Evolutionary conservation across 306 rosid species (phyloP).

Genomic region (Begonia loranthoides): DNA sequence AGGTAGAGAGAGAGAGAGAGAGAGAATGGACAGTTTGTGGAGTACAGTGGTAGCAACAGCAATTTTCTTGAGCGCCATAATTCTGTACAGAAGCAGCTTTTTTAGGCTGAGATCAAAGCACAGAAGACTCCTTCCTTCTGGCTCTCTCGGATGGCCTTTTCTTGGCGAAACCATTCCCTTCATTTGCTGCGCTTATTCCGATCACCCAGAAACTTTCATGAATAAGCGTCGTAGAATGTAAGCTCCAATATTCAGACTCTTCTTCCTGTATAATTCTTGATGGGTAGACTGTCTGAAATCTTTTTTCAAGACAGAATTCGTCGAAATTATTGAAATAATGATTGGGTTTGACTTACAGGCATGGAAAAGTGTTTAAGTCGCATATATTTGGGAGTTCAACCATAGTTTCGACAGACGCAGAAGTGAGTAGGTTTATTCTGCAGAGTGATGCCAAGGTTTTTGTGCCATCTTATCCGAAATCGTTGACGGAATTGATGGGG

Average conservation of each 20-base stretch:
- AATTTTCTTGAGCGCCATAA: constrained; percentile 25
- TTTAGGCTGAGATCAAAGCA: constrained; percentile 28
- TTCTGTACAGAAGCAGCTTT: constrained; percentile 30
- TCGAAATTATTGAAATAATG: background rate
- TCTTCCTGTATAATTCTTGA: background rate
- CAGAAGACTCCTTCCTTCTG: constrained; percentile 46
- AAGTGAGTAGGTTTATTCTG: constrained; percentile 65
- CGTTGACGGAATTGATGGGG: constrained; percentile 81
- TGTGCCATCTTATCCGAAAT: constrained; percentile 86
- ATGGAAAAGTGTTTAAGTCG: constrained; percentile 92
- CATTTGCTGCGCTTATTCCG: constrained; percentile 77
- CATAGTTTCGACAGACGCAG: constrained; percentile 83
- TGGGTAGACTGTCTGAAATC: background rate
- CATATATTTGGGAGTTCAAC: constrained; percentile 93
- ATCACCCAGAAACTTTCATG: constrained; percentile 83
- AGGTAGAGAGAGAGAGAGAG: constrained; percentile 8
- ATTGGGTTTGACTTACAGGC: constrained; percentile 24
- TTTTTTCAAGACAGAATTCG: background rate
- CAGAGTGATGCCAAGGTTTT: constrained; percentile 89
- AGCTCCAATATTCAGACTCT: constrained; percentile 9
- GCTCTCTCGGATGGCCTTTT: constrained; percentile 85
- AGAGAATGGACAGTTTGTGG: constrained; percentile 55
- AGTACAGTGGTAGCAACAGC: constrained; percentile 30
- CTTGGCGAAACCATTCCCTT: constrained; percentile 84
- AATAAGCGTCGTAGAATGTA: constrained; percentile 55